Evolutionary conservation across 306 rosid species (phyloP).

Genomic region (Vigna angularis): DNA sequence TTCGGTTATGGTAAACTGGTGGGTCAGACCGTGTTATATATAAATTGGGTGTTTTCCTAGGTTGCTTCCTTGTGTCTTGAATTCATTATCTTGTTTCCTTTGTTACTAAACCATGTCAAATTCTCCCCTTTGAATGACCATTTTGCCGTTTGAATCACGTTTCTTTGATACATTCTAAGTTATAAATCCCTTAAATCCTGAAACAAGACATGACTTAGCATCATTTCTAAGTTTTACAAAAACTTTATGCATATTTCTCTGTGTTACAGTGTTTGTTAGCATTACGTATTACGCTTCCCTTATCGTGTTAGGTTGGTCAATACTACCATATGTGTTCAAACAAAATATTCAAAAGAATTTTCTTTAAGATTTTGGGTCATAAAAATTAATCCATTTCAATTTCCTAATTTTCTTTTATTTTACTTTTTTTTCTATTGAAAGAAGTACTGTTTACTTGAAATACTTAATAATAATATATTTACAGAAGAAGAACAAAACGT

Average conservation of each 20-base stretch:
- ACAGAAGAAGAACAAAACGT: no score
- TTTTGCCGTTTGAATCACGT: slow-evolving; percentile 23
- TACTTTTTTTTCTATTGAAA: no score
- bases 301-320: neutral
- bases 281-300: no score
- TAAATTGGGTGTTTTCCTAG: slow-evolving; percentile 1
- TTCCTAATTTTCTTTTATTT: neutral
- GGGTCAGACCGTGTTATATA: neutral
- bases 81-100: neutral
- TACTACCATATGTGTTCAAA: neutral
- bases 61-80: slow-evolving; percentile 27
- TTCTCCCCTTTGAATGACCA: slow-evolving; percentile 4
- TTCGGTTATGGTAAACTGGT: neutral
- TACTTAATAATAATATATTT: no score
- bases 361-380: neutral
- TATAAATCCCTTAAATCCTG: neutral
- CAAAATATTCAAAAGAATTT: neutral
- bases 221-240: neutral
- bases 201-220: neutral
- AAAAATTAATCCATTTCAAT: neutral
- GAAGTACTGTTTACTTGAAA: no score
- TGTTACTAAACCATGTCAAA: neutral
- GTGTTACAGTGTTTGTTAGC: neutral
- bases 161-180: slow-evolving; percentile 6
- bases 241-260: neutral